These are phyloP conservation scores for Diaporthe batatas DNA, from an alignment of 2,329 filamentous ascomycete species.

Conservation along the genomic window DNA sequence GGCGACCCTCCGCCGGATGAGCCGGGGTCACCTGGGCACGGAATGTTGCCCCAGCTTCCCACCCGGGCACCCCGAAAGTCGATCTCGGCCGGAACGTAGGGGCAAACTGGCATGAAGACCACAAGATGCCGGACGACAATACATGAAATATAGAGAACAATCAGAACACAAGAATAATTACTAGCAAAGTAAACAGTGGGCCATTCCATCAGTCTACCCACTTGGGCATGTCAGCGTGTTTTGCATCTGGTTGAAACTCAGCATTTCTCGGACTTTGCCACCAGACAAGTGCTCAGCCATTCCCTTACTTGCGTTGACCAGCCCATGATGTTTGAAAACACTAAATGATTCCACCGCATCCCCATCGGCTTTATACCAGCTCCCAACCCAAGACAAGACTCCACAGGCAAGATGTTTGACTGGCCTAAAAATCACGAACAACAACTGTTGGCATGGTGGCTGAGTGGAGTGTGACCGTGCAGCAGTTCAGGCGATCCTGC, in stretches of 20 bases:
- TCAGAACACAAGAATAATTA: not conserved
- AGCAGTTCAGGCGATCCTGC: constrained; percentile 25
- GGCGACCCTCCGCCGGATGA: constrained; percentile 11
- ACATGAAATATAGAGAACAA: not conserved
- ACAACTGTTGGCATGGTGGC: constrained; percentile 2
- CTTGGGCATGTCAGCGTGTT: no score
- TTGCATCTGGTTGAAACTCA: not conserved
- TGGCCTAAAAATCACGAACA: constrained; percentile 3
- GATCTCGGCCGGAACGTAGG: constrained; percentile 25
- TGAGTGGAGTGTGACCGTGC: constrained; percentile 11
- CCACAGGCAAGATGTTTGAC: constrained; percentile 15
- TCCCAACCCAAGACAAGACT: constrained; percentile 13
- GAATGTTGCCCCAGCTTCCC: constrained; percentile 23
- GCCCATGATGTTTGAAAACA: constrained; percentile 2
- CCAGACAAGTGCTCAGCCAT: not conserved
- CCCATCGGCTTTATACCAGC: not conserved
- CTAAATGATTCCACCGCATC: constrained; percentile 12
- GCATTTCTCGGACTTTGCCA: no score
- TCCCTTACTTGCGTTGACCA: not conserved
- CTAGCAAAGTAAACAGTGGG: not conserved
- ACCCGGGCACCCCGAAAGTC: constrained; percentile 1
- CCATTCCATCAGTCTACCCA: fast-evolving
- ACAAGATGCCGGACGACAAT: not conserved
- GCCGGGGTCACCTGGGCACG: not conserved
- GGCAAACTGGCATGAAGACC: not conserved